phyloP scores from a whole-genome alignment of 371 early-diverging fungal species.

The Syncephalastrum contaminatum region DNA sequence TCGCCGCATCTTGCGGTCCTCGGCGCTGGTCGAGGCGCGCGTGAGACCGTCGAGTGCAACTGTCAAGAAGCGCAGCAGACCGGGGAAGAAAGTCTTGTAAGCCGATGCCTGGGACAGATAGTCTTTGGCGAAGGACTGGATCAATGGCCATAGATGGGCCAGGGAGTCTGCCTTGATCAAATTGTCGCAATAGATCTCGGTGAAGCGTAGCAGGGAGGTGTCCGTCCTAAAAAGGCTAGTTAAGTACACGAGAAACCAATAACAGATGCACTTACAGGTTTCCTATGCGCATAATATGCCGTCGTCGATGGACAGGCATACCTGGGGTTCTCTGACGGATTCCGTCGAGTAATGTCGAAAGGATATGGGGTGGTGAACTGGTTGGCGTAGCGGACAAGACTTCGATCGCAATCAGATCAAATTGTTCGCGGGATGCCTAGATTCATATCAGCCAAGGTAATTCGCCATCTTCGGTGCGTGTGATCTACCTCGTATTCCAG shows the following conservation, averaged over 20 bases:
- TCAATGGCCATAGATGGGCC: slow-evolving; percentile 65
- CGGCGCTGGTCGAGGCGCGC: slow-evolving; percentile 41
- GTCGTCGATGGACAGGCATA: slow-evolving; percentile 32
- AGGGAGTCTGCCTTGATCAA: slow-evolving; percentile 48
- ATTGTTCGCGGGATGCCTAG: slow-evolving; percentile 16
- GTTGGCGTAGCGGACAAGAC: slow-evolving; percentile 52
- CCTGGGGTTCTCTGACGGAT: slow-evolving; percentile 56
- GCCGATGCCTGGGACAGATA: slow-evolving; percentile 61
- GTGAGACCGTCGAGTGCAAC: slow-evolving; percentile 56
- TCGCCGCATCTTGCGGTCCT: slow-evolving; percentile 64
- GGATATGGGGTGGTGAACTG: slow-evolving; percentile 53
- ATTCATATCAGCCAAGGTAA: background rate
- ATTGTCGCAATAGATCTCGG: slow-evolving; percentile 57
- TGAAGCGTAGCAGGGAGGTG: slow-evolving; percentile 57
- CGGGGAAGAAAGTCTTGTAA: slow-evolving; percentile 62
- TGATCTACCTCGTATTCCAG: slow-evolving; percentile 35
- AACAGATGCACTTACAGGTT: slow-evolving; percentile 50
- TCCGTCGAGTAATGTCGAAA: slow-evolving; percentile 55
- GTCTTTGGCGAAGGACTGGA: slow-evolving; percentile 65
- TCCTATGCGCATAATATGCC: slow-evolving; percentile 46
- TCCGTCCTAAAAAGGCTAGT: slow-evolving; percentile 45
- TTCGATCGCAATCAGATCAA: slow-evolving; percentile 44
- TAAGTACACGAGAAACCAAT: background rate
- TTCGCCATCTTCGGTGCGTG: background rate
- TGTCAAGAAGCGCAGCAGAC: slow-evolving; percentile 55